phyloP scores from a whole-genome alignment of 2,329 filamentous ascomycete genomes.

The Davidsoniella neocaledoniae region DNA sequence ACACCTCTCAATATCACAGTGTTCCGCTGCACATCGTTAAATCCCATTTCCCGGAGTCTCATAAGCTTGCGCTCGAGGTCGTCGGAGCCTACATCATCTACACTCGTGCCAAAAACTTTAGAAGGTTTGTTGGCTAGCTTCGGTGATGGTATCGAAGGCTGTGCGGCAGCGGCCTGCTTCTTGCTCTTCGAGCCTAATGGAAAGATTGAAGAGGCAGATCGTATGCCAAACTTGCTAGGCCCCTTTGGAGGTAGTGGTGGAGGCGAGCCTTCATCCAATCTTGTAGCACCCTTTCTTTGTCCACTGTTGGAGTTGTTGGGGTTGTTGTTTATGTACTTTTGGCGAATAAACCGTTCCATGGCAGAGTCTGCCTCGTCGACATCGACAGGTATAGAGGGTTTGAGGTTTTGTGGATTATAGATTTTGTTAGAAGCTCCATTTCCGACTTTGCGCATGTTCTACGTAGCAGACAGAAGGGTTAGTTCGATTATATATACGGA shows the following conservation, averaged over 20 bases:
- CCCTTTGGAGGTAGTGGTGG: conserved; percentile 47
- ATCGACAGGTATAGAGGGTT: conserved; percentile 73
- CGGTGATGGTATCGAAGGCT: conserved; percentile 17
- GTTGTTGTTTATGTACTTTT: conserved; percentile 65
- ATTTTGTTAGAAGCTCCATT: conserved; percentile 73
- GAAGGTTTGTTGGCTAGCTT: conserved; percentile 46
- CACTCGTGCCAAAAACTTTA: conserved; percentile 50
- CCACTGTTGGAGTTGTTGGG: conserved; percentile 25
- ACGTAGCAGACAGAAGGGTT: conserved; percentile 4
- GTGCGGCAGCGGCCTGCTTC: conserved; percentile 28
- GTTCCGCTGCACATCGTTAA: conserved; percentile 68
- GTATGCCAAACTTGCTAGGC: conserved; percentile 42
- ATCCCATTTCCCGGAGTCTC: conserved; percentile 79
- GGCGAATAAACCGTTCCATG: conserved; percentile 88
- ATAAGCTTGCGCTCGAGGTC: conserved; percentile 61
- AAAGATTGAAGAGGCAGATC: conserved; percentile 50
- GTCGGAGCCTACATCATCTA: conserved; percentile 33
- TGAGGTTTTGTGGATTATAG: conserved; percentile 74
- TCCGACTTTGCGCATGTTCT: conserved; percentile 91
- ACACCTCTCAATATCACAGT: conserved; percentile 65
- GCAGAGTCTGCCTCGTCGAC: conserved; percentile 82
- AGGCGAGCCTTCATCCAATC: conserved; percentile 36
- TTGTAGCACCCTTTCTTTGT: conserved; percentile 23
- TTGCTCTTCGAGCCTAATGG: conserved; percentile 40
- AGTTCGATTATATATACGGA: not conserved